phyloP scores from a whole-genome alignment of 768 basidiomycete genomes.

The Russula sp. region DNA sequence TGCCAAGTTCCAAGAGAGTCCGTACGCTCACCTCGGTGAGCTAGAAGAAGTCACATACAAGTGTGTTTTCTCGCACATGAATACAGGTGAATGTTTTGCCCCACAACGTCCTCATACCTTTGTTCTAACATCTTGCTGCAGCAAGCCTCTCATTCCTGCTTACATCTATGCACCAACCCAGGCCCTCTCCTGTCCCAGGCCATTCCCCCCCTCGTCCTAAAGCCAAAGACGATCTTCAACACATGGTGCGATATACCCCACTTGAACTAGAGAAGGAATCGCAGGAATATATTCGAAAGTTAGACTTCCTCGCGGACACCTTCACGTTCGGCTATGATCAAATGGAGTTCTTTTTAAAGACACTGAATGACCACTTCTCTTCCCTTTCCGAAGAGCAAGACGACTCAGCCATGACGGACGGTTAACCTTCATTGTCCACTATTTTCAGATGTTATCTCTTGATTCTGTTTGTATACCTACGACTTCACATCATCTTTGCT shows the following conservation, averaged over 20 bases:
- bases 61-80: constrained; percentile 54
- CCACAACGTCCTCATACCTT: background rate
- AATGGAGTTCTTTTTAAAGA: constrained; percentile 57
- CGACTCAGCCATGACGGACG: constrained; percentile 27
- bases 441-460: background rate
- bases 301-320: constrained; percentile 53
- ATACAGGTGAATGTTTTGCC: background rate
- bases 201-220: constrained; percentile 27
- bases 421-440: constrained; percentile 15
- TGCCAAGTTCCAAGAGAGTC: constrained; percentile 42
- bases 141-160: constrained; percentile 40
- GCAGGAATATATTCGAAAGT: constrained; percentile 43
- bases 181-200: constrained; percentile 27
- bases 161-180: constrained; percentile 14
- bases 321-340: constrained; percentile 69
- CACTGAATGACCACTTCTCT: constrained; percentile 46
- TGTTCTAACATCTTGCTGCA: background rate
- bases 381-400: constrained; percentile 29
- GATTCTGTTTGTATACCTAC: constrained; percentile 12
- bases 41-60: constrained; percentile 54
- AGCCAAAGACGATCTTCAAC: constrained; percentile 34
- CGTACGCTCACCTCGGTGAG: constrained; percentile 31
- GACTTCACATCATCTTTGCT: constrained; percentile 3
- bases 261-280: constrained; percentile 56
- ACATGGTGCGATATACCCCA: constrained; percentile 56